Percentiles rank a stretch among this genome's conserved stretches.
phyloP scores from a whole-genome alignment of 2,329 filamentous ascomycete species.

The Aspergillus uvarum region DNA sequence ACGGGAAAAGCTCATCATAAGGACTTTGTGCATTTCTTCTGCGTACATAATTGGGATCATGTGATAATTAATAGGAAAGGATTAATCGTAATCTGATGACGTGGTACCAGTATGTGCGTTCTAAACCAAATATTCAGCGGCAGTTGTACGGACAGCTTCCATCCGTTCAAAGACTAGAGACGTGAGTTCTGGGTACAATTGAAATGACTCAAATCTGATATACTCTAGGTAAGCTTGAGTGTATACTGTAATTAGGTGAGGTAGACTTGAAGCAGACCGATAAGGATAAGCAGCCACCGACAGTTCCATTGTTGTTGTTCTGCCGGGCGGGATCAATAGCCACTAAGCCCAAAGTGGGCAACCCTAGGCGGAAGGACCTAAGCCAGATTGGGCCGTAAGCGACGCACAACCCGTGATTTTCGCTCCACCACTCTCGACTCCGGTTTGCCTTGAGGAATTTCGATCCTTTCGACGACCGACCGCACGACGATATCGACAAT shows the following conservation, averaged over 20 bases:
- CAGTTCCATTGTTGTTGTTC: not conserved
- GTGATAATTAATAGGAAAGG: not conserved
- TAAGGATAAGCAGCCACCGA: not conserved
- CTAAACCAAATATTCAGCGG: no score
- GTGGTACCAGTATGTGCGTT: not conserved
- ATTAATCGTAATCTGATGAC: no score
- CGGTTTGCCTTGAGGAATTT: slow-evolving; percentile 35
- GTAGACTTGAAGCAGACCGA: not conserved
- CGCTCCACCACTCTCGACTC: slow-evolving; percentile 39
- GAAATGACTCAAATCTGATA: no score
- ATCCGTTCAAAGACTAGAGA: no score
- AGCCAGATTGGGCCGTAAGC: slow-evolving; percentile 41
- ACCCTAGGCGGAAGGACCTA: slow-evolving; percentile 38
- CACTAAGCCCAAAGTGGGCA: slow-evolving; percentile 13
- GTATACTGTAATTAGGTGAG: no score
- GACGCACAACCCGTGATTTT: slow-evolving; percentile 48
- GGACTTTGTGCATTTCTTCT: not conserved
- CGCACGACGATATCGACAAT: slow-evolving; percentile 42
- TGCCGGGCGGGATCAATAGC: not conserved
- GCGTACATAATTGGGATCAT: not conserved
- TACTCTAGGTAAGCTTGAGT: no score
- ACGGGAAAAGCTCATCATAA: not conserved
- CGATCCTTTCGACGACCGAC: slow-evolving; percentile 40
- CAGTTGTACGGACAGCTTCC: no score
- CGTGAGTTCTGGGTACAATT: no score